These are phyloP conservation scores for Vigna trinervia DNA, from an alignment of 306 rosid genomes.

Conservation along the genomic window DNA sequence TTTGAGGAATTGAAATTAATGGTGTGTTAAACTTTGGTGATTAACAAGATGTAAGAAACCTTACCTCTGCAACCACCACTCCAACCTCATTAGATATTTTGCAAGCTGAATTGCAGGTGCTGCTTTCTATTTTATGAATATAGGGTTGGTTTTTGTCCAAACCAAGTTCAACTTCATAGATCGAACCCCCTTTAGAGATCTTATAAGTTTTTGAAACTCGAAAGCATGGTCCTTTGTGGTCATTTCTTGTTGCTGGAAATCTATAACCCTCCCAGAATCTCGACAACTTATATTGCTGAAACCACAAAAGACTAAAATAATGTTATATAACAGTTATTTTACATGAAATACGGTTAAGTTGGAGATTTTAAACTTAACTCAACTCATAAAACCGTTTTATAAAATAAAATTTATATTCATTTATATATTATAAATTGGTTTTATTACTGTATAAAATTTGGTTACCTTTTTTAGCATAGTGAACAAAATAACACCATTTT, in stretches of 20 bases:
- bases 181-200: slow-evolving; percentile 52
- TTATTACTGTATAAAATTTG: background rate
- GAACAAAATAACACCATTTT: slow-evolving; percentile 60
- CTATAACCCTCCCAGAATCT: slow-evolving; percentile 73
- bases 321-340: background rate
- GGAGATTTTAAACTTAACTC: too few relatives aligned
- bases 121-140: slow-evolving; percentile 56
- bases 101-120: slow-evolving; percentile 52
- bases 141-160: slow-evolving; percentile 55
- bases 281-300: slow-evolving; percentile 56
- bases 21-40: background rate
- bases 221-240: slow-evolving; percentile 57
- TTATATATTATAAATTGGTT: too few relatives aligned
- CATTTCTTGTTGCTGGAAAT: slow-evolving; percentile 44
- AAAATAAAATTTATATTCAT: too few relatives aligned
- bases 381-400: too few relatives aligned
- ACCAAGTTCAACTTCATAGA: slow-evolving; percentile 57
- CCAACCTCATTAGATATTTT: slow-evolving; percentile 65
- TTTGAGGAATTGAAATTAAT: too few relatives aligned
- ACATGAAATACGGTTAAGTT: background rate
- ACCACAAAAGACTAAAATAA: background rate
- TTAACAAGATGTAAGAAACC: background rate
- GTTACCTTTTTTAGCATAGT: slow-evolving; percentile 66
- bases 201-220: slow-evolving; percentile 49
- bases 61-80: slow-evolving; percentile 65